phyloP scores from a whole-genome alignment of 2,329 filamentous ascomycete genomes.

The Aspergillus clavatus region DNA sequence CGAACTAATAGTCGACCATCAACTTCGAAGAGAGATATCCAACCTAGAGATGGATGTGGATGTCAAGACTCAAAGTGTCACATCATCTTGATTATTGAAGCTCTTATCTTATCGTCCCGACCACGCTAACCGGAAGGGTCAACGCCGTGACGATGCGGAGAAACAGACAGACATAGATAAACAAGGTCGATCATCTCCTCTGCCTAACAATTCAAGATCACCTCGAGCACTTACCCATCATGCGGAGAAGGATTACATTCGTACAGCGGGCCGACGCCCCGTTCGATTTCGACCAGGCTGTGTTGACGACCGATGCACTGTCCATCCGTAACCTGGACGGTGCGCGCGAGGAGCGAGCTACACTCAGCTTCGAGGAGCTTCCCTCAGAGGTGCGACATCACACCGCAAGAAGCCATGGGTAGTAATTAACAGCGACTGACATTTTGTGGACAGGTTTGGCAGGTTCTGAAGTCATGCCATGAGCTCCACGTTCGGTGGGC shows the following conservation, averaged over 20 bases:
- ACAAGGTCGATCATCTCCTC: neutral
- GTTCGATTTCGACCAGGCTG: slow-evolving; percentile 60
- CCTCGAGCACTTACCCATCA: slow-evolving; percentile 12
- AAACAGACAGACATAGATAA: neutral
- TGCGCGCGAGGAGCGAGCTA: slow-evolving; percentile 74
- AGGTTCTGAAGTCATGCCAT: slow-evolving; percentile 59
- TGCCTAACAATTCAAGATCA: neutral
- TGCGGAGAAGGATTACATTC: slow-evolving; percentile 62
- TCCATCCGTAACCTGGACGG: slow-evolving; percentile 59
- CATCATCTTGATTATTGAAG: too few relatives aligned
- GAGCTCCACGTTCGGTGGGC: slow-evolving; percentile 78
- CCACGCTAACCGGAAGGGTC: slow-evolving; percentile 1
- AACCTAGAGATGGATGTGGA: too few relatives aligned
- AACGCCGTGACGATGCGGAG: neutral
- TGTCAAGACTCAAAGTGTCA: too few relatives aligned
- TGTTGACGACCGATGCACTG: slow-evolving; percentile 51
- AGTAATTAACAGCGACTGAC: neutral
- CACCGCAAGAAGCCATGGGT: neutral
- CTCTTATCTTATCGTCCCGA: slow-evolving; percentile 4
- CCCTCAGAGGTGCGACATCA: slow-evolving; percentile 53
- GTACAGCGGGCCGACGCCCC: slow-evolving; percentile 61
- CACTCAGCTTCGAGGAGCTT: slow-evolving; percentile 67
- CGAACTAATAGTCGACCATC: too few relatives aligned
- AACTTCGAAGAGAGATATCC: too few relatives aligned
- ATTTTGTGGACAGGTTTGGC: slow-evolving; percentile 47